Conservation (phyloP, 2,329 filamentous ascomycete species). For the Apiospora rasikravindrae region DNA sequence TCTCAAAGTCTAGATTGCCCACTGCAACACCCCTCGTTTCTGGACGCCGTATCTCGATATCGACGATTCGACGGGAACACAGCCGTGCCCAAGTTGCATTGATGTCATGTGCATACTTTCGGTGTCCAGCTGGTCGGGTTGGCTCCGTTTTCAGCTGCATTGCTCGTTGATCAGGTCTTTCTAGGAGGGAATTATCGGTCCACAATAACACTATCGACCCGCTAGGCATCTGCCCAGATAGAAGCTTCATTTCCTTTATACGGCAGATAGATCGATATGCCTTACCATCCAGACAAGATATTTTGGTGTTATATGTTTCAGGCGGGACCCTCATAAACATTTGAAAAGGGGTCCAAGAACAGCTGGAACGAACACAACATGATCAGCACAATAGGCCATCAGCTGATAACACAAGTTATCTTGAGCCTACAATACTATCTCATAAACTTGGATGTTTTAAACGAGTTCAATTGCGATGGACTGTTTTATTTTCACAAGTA, state of each 20-base stretch:
- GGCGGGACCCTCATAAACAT: background rate
- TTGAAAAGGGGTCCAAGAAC: background rate
- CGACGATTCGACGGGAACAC: background rate
- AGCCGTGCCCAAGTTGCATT: background rate
- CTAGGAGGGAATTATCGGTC: constrained; percentile 8
- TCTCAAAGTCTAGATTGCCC: background rate
- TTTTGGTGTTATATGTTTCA: background rate
- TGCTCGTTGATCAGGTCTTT: background rate
- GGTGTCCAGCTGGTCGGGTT: background rate
- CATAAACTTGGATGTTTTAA: background rate
- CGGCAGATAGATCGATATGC: background rate
- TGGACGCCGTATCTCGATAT: background rate
- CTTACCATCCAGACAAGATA: background rate
- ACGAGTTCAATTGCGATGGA: background rate
- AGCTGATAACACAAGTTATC: background rate
- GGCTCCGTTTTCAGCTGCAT: constrained; percentile 4
- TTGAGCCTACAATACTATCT: background rate
- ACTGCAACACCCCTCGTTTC: background rate
- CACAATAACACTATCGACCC: constrained; percentile 9
- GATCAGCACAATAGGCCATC: background rate
- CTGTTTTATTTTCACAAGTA: background rate
- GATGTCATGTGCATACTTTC: background rate
- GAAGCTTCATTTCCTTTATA: background rate
- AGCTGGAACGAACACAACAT: background rate
- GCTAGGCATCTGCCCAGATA: background rate